Base-by-base conservation (phyloP, 2,329 filamentous ascomycete species). In the Gaeumannomyces sp. region DNA sequence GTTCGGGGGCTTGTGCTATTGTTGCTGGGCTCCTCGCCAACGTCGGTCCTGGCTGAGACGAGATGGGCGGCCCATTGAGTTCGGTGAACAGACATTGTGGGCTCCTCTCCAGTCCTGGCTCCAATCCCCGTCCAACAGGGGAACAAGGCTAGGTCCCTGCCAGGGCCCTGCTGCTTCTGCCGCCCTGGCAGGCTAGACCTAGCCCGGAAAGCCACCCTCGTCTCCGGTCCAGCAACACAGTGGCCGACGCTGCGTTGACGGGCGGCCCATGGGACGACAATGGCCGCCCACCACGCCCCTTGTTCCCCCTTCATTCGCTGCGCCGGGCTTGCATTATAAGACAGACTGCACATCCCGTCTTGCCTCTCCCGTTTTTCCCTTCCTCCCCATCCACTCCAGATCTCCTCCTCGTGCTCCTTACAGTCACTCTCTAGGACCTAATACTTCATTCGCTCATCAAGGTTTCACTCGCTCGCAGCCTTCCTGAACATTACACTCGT, bases 351-450 rank as follows among this genome's bases (percentile, higher is more conserved):
- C 27, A 35, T 53, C 45, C 61, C 25, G 4, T 33, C 25, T 13
- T 35, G 16, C 28, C 8, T 22, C 27, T 62, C 45, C 35, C 22
- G 19, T 28, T 62, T 25, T 62, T 62, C 28, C 10, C 4, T 56
- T 62, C 28, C 25, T n/a, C n/a, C 28, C 27, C 27, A 38, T 38
- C 33, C 33, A 45, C 59, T 38, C 38, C n/a, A 60, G 45, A 53
- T 59, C 27, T 28, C 57, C 57, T 59, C 57, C 25, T 31, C 57
- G 27, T 59, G 25, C 25, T 19, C 25, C 57, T 29, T 38, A 27
- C n/a, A 62, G 61, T 62, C 61, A 62, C 61, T 62, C 61, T 33
- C 50, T 62, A 27, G 19, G 38, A 53, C 61, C 50, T 61, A 50
- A 62, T 56, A 45, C 28, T 45, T 10, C 28, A 11, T 62, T 56